Evolutionary conservation across 345 rosid genomes (phyloP).

Genomic region (Limnanthes douglasii): DNA sequence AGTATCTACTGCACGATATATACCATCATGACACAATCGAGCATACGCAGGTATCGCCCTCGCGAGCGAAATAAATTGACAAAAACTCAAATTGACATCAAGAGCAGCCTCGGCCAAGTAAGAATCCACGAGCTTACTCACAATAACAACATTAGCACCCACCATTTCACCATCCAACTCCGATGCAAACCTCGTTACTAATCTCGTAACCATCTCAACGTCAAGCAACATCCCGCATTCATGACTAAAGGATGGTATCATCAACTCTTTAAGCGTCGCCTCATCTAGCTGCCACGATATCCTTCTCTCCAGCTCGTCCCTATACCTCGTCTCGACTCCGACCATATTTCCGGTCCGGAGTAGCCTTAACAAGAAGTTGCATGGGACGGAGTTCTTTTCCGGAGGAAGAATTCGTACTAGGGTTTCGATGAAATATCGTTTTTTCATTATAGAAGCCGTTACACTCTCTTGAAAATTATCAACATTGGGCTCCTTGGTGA

Average conservation of each 20-base stretch:
- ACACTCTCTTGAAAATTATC: conserved; percentile 23
- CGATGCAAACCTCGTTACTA: conserved; percentile 41
- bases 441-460: conserved; percentile 55
- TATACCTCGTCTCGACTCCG: conserved; percentile 32
- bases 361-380: conserved; percentile 75
- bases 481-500: conserved; percentile 7
- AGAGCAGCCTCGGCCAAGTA: conserved; percentile 67
- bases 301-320: conserved; percentile 55
- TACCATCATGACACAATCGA: conserved; percentile 51
- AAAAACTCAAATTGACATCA: conserved; percentile 35
- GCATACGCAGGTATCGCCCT: conserved; percentile 60
- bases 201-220: conserved; percentile 49
- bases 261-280: conserved; percentile 66
- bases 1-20: conserved; percentile 81
- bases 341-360: conserved; percentile 77
- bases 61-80: conserved; percentile 43
- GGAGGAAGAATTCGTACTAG: conserved; percentile 71
- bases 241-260: conserved; percentile 94
- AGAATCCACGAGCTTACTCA: conserved; percentile 63
- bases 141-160: conserved; percentile 43
- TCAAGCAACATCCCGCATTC: conserved; percentile 63
- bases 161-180: conserved; percentile 26
- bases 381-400: conserved; percentile 64
- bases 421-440: conserved; percentile 62
- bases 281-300: conserved; percentile 75